Base-by-base conservation (phyloP, 2,329 filamentous ascomycete genomes). In the Aspergillus pseudoterreus region DNA sequence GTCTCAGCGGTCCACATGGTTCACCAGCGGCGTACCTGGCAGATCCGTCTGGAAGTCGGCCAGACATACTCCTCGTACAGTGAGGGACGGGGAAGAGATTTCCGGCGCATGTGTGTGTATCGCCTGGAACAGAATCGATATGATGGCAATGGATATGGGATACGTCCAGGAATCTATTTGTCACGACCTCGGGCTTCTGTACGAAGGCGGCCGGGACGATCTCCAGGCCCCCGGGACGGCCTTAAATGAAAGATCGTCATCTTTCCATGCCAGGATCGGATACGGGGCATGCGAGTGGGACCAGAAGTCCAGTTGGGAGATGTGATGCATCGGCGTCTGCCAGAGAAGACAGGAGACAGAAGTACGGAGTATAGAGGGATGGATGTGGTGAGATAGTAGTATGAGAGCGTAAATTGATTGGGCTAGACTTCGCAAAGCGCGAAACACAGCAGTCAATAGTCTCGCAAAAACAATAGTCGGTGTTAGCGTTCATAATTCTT, bases 121-220 rank as follows among this genome's bases (percentile, higher is more conserved):
- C 14, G 35, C 5, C 14, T 17, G 14, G 35, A 2, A 14, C 6
- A n/a, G 12, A 4, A 38, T 17, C 12, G n/a, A 35, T 33, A 21
- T 22, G 27, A 46, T 22, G 30, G 30, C 6, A 10, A 24, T 41
- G 45, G 42, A 50, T 51, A 51, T 58, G 45, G 53, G 49, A 60
- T 53, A 56, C 46, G 47, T 58, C 57, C 49, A 55, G 53, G 50
- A 55, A 51, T 38, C 38, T 51, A 57, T 58, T 60, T 58, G 58
- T 60, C 54, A 55, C 47, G 24, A 19, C 43, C 17, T 21, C 48
- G 49, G 43, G 43, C 48, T 53, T 27, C 35, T 57, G 49, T 44
- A 45, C 35, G 47, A 50, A 14, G 43, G 49, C 43, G 43, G 43
- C 42, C 52, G 52, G 45, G 57, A 52, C 44, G 54, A 56, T 59